A percentile compares a stretch with the other conserved stretches of the same genome.
Evolutionary conservation across 1,139 yeast species (phyloP).

Genomic region (Pichia sp.): DNA sequence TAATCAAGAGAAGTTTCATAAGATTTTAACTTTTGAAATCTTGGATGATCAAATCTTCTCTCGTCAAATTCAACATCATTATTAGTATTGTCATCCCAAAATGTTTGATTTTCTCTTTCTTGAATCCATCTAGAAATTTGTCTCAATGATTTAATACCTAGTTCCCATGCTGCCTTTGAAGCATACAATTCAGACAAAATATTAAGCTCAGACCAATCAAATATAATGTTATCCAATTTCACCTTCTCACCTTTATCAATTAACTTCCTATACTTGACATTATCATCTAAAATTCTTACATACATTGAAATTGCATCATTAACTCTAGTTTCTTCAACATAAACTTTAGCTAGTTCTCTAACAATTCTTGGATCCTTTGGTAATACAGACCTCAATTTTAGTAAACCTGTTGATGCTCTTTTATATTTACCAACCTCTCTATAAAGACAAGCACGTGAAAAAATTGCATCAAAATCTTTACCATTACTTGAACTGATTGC

Average conservation of each 20-base stretch:
- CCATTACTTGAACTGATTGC: conserved; percentile 56
- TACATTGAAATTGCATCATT: conserved; percentile 80
- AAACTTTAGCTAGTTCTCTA: conserved; percentile 69
- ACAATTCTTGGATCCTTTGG: conserved; percentile 61
- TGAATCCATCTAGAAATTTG: conserved; percentile 81
- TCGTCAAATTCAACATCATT: conserved; percentile 75
- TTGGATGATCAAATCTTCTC: conserved; percentile 46
- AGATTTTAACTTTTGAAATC: conserved; percentile 35
- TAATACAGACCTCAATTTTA: conserved; percentile 49
- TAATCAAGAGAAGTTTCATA: conserved; percentile 37
- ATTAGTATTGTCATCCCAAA: conserved; percentile 74
- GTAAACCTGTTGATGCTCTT: conserved; percentile 71
- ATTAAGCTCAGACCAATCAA: conserved; percentile 87
- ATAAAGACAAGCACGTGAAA: conserved; percentile 59
- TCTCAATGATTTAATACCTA: conserved; percentile 62
- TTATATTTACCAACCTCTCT: conserved; percentile 57
- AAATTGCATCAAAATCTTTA: conserved; percentile 47
- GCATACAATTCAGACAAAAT: conserved; percentile 74
- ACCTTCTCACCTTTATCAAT: conserved; percentile 22
- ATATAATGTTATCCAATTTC: conserved; percentile 30
- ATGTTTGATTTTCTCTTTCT: conserved; percentile 58
- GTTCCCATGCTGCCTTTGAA: conserved; percentile 55
- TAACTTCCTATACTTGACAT: conserved; percentile 32
- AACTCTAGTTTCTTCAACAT: conserved; percentile 67
- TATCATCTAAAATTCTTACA: conserved; percentile 55